Evolutionary conservation across 208 protist species (phyloP), one percentile per base, ranked within the genome.

Genomic region (Crithidia bombi): DNA sequence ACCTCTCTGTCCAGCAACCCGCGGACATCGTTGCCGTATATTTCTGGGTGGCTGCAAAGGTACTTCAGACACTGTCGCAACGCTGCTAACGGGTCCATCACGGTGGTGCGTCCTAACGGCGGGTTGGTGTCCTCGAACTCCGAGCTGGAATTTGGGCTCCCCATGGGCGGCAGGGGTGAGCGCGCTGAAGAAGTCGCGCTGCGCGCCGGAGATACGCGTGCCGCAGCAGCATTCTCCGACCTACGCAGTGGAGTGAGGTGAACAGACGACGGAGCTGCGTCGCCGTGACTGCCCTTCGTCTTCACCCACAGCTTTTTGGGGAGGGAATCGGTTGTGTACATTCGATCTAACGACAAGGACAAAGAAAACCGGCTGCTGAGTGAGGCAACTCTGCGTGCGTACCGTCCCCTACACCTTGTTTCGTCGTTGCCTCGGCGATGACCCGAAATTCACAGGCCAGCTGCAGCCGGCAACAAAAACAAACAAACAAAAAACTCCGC

Each of bases 31-130:
- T 64, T 81, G 26, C 91, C 91, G 69, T 96, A 96, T 5, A 86
- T 50, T 32, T 96, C 88, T 3, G 91, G 91, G 76, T 91, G 88
- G 50, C 58, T 83, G 64, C 75, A 76, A 44, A 96, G 77, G 78
- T 92, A 87, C 30, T 81, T 72, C 36, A 96, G 83, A 73, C 91
- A 96, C 26, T 83, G 76, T 1, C 90, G 84, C 41, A 96, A 76
- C 65, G 88, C 77, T 28, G 86, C 82, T 1, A 94, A 28, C 5
- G 91, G 90, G 33, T 95, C 90, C 62, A 93, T 89, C 17, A 95
- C 78, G 28, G 41, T 59, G 7, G 30, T 69, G 32, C 44, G 23
- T 6, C 11, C 23, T 10, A n/a, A 19, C 26, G 50, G 21, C 26
- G 19, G 1, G n/a, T 1, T 17, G 10, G 4, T 41, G 30, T 65